Base-by-base conservation (phyloP, 306 rosid species). In the Dryas drummondii region DNA sequence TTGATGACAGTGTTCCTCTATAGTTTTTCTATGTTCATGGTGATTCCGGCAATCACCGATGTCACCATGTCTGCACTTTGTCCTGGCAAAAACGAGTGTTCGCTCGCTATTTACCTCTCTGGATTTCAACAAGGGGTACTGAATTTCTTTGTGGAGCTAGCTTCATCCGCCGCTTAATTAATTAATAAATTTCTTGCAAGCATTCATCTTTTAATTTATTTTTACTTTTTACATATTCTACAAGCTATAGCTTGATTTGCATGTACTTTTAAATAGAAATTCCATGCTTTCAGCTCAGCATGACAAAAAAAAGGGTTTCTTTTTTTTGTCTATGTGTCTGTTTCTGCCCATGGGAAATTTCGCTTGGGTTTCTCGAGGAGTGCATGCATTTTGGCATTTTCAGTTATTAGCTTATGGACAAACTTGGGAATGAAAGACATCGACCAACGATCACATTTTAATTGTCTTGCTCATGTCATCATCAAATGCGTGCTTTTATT, bases 41-140 rank as follows among this genome's bases (percentile, higher is more conserved):
- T 12, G 19, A 40, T 62, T 72, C 74, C 74, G 22, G 62, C 45
- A 0, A 70, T 53, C 2, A 53, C 61, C 48, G 74, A 70, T 53
- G 60, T 70, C 7, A 9, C 63, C 14, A 5, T 59, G 14, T 72
- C 58, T 14, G 46, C 68, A 4, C 19, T 59, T 12, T 72, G 66
- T 58, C 55, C 66, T 1, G 67, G 68, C 12, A 13, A 46, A 47
- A 7, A 15, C 62, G 45, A 53, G 6, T 70, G 74, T 27, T 52
- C 74, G 1, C 14, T 70, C 8, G 74, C 74, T 44, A 12, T 70
- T 70, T 70, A 52, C 50, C 74, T 70, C 46, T 27, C 74, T 14
- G 74, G 62, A 40, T 51, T 70, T 40, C 74, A 70, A 40, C 74
- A 70, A 17, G 32, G 57, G 74, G 62, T 70, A 70, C n/a, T 5